These are phyloP conservation scores for Blastocystis sp. DNA, from an alignment of 352 stramenopile genomes.

Conservation along the genomic window DNA sequence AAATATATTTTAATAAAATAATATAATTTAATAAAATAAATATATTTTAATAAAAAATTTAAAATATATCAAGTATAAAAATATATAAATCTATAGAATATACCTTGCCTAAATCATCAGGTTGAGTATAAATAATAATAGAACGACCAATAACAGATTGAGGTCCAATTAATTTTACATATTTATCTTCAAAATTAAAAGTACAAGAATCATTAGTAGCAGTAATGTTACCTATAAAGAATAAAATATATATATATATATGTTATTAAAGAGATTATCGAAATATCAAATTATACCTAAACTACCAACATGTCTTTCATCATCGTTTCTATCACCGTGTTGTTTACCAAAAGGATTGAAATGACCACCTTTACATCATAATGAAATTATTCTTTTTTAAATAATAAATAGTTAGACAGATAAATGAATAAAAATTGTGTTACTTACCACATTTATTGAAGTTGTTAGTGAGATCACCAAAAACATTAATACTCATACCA, in stretches of 20 bases:
- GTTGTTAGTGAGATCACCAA: conserved; percentile 26
- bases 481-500: conserved; percentile 34
- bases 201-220: neutral
- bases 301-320: conserved; percentile 37
- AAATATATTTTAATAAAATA: too few species aligned
- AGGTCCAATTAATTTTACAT: conserved; percentile 28
- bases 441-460: conserved; percentile 5
- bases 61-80: too few species aligned
- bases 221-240: too few species aligned
- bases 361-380: too few species aligned
- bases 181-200: conserved; percentile 15
- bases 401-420: too few species aligned
- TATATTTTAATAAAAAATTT: neutral
- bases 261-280: too few species aligned
- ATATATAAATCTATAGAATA: too few species aligned
- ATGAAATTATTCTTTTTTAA: too few species aligned
- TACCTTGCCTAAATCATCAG: conserved; percentile 21
- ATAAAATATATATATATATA: too few species aligned
- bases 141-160: conserved; percentile 34
- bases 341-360: conserved; percentile 40
- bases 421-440: neutral
- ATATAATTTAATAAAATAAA: too few species aligned
- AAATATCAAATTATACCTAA: too few species aligned
- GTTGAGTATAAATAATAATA: conserved; percentile 16
- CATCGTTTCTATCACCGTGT: conserved; percentile 16